A percentile compares a stretch with the other conserved stretches of the same genome.
phyloP scores from a whole-genome alignment of 2,329 filamentous ascomycete genomes.

The Nemania diffusa region DNA sequence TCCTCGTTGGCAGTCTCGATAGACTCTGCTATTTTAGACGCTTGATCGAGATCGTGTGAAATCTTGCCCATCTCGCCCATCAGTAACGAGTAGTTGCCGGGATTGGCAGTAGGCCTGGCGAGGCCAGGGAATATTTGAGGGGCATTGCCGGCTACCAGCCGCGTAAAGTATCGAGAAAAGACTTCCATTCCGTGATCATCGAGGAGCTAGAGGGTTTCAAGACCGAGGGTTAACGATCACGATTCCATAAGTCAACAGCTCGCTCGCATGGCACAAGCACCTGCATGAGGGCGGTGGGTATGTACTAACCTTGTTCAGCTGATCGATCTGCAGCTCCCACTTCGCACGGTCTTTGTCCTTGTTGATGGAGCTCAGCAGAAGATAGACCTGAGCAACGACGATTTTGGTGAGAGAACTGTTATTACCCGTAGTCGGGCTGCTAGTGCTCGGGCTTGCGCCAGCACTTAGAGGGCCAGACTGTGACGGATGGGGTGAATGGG shows the following conservation, averaged over 20 bases:
- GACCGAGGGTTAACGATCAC: not conserved
- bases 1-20: conserved; percentile 92
- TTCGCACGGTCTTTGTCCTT: conserved; percentile 90
- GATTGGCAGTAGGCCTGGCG: conserved; percentile 76
- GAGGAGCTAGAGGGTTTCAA: conserved; percentile 73
- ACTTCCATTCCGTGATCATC: conserved; percentile 99
- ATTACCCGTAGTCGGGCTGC: conserved; percentile 66
- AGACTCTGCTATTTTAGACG: conserved; percentile 90
- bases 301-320: conserved; percentile 83
- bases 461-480: conserved; percentile 67
- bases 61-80: conserved; percentile 88
- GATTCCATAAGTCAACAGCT: not conserved
- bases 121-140: conserved; percentile 87
- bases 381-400: conserved; percentile 92
- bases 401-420: conserved; percentile 84
- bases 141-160: conserved; percentile 91
- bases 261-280: conserved; percentile 10
- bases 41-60: conserved; percentile 80
- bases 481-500: conserved; percentile 67
- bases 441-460: conserved; percentile 70
- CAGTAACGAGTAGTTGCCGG: conserved; percentile 85
- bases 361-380: conserved; percentile 92
- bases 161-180: conserved; percentile 93
- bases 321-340: conserved; percentile 92
- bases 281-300: conserved; percentile 5